A percentile compares a stretch with the other conserved stretches of the same genome.
These are phyloP conservation scores for Diaporthe humulicola DNA, from an alignment of 2,329 filamentous ascomycete genomes.

Conservation along the genomic window DNA sequence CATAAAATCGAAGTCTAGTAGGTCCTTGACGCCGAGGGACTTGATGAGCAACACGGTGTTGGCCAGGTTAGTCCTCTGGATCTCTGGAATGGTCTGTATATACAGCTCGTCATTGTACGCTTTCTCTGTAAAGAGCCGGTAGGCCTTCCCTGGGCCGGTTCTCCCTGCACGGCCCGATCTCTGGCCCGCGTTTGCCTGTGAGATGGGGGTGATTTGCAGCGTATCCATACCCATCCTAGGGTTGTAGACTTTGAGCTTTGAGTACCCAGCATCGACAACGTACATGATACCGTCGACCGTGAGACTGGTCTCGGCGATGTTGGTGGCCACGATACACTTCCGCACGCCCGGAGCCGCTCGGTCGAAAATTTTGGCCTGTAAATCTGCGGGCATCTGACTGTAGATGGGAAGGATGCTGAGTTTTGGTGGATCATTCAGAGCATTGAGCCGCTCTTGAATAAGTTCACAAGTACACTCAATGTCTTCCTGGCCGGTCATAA, in stretches of 20 bases:
- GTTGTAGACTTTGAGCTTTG: conserved; percentile 98
- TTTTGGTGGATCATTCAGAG: conserved; percentile 94
- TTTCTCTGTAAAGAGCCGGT: conserved; percentile 92
- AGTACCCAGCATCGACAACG: conserved; percentile 95
- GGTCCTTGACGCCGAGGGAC: conserved; percentile 91
- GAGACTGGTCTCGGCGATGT: conserved; percentile 97
- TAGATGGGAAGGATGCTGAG: conserved; percentile 97
- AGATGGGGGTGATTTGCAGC: conserved; percentile 96
- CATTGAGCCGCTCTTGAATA: conserved; percentile 85
- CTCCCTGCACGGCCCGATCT: conserved; percentile 93
- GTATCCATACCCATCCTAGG: conserved; percentile 99
- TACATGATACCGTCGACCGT: conserved; percentile 99
- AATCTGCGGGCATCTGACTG: conserved; percentile 98
- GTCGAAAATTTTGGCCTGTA: conserved; percentile 98
- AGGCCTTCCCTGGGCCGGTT: conserved; percentile 95
- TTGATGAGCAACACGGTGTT: conserved; percentile 96
- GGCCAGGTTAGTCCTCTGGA: conserved; percentile 94
- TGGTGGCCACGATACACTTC: conserved; percentile 98
- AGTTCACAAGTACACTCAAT: conserved; percentile 97
- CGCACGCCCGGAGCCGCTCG: conserved; percentile 89
- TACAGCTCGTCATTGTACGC: conserved; percentile 98
- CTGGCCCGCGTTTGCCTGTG: conserved; percentile 95
- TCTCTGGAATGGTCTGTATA: conserved; percentile 96
- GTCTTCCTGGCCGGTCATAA: conserved; percentile 99
- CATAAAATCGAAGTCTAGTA: conserved; percentile 99